Evolutionary conservation across 306 rosid genomes (phyloP).

Genomic region (Cicer arietinum): DNA sequence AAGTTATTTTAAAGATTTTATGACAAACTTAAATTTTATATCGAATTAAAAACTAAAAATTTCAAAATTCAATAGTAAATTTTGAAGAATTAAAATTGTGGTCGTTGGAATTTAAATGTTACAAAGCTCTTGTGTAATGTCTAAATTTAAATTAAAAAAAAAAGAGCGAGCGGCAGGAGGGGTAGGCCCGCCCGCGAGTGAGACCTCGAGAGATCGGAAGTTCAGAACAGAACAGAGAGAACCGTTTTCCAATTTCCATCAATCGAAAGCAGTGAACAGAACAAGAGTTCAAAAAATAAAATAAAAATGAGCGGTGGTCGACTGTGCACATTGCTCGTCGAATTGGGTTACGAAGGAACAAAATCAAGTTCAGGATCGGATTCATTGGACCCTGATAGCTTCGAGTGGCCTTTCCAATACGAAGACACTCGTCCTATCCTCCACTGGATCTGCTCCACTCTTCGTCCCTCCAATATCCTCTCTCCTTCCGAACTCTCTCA

Average conservation of each 20-base stretch:
- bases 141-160: too few species aligned
- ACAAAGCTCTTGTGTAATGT: too few species aligned
- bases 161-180: neutral
- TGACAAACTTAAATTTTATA: too few species aligned
- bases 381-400: slow-evolving; percentile 82
- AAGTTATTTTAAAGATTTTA: too few species aligned
- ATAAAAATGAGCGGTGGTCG: slow-evolving; percentile 70
- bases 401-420: slow-evolving; percentile 94
- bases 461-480: slow-evolving; percentile 88
- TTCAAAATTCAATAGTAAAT: too few species aligned
- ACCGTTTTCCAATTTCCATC: neutral
- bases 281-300: too few species aligned
- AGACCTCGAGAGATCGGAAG: too few species aligned
- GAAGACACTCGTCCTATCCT: slow-evolving; percentile 90
- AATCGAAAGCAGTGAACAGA: neutral
- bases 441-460: slow-evolving; percentile 93
- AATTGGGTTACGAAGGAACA: slow-evolving; percentile 67
- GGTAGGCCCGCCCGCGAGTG: neutral
- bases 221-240: neutral
- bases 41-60: too few species aligned
- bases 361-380: slow-evolving; percentile 52
- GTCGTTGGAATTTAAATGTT: too few species aligned
- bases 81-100: too few species aligned
- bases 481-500: slow-evolving; percentile 80
- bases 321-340: slow-evolving; percentile 67